Percentiles rank a stretch among this genome's conserved stretches.
Conservation (phyloP, 1,284 basidiomycete genomes). For the Malassezia obtusa region DNA sequence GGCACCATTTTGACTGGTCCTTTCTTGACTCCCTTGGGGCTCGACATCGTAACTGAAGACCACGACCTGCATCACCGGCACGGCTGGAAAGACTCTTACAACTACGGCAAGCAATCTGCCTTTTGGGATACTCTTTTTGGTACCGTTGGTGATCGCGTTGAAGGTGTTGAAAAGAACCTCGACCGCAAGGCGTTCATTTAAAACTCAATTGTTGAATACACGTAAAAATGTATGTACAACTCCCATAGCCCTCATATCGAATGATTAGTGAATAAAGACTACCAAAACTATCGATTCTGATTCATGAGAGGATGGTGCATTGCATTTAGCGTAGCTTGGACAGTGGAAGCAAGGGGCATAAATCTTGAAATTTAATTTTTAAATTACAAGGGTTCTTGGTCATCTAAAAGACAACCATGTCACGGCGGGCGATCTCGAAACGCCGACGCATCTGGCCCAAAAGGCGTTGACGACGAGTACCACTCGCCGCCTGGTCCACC, state of each 20-base stretch:
- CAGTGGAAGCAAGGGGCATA: no score
- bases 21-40: conserved; percentile 21
- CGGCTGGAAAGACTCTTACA: conserved; percentile 32
- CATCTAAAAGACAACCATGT: conserved; percentile 38
- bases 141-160: conserved; percentile 32
- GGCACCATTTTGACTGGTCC: conserved; percentile 27
- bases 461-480: conserved; percentile 28
- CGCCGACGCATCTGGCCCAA: conserved; percentile 36
- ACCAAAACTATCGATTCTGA: not conserved
- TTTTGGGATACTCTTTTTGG: conserved; percentile 44
- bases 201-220: not conserved
- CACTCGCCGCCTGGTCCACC: conserved; percentile 34
- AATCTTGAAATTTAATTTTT: no score
- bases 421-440: conserved; percentile 37
- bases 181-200: conserved; percentile 4
- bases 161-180: conserved; percentile 19
- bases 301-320: not conserved
- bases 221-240: not conserved
- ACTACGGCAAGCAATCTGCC: conserved; percentile 44
- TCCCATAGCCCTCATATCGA: no score
- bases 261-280: not conserved
- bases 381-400: not conserved
- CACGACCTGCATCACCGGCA: conserved; percentile 46
- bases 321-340: no score
- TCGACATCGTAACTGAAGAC: conserved; percentile 40